phyloP scores from a whole-genome alignment of 2,329 filamentous ascomycete genomes.

The Neonectria sp. region DNA sequence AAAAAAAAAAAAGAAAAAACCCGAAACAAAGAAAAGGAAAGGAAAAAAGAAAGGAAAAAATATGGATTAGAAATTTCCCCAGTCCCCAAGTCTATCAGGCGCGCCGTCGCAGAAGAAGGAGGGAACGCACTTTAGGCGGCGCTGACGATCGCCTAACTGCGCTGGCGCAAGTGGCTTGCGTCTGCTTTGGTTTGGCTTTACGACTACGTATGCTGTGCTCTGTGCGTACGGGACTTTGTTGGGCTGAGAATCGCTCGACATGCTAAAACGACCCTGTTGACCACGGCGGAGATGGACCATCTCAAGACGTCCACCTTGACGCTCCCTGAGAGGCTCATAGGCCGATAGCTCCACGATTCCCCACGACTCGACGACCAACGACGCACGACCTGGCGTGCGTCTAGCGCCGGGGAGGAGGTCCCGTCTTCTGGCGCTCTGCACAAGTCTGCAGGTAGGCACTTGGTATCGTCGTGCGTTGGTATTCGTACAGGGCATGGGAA shows the following conservation, averaged over 20 bases:
- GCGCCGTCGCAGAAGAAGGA: conserved; percentile 14
- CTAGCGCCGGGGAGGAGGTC: conserved; percentile 29
- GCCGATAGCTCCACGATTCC: conserved; percentile 10
- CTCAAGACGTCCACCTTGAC: neutral
- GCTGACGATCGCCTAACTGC: conserved; percentile 22
- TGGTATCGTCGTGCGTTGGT: too few species aligned
- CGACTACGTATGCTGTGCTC: neutral
- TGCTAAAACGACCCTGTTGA: conserved; percentile 22
- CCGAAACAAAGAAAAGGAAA: conserved; percentile 8
- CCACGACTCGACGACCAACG: conserved; percentile 10
- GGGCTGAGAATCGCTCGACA: too few species aligned
- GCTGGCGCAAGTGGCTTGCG: conserved; percentile 16
- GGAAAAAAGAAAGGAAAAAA: conserved; percentile 12
- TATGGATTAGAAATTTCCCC: neutral
- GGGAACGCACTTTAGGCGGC: neutral
- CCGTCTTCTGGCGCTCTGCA: conserved; percentile 9
- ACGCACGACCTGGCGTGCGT: conserved; percentile 27
- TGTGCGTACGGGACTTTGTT: too few species aligned
- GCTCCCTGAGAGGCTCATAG: too few species aligned
- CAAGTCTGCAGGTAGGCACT: neutral
- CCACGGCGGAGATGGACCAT: neutral
- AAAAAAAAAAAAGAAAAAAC: conserved; percentile 23
- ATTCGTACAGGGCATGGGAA: neutral
- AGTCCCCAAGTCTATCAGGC: neutral
- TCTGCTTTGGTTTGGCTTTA: neutral